Evolutionary conservation across 495 filamentous ascomycete genomes (phyloP).

Genomic region (Penicillium dipodomyicola): DNA sequence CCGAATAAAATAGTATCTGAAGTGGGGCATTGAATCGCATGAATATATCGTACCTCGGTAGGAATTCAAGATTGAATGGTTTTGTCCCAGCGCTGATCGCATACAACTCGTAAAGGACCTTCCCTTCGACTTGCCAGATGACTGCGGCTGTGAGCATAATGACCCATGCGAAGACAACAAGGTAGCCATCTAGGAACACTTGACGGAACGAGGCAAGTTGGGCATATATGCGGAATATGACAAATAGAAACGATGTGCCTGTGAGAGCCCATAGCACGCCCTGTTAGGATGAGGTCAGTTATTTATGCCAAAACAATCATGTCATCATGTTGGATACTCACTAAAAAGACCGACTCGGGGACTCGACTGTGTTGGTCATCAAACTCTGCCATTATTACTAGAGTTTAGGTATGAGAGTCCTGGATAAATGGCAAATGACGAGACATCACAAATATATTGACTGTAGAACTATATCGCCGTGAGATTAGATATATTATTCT

Average conservation of each 20-base stretch:
- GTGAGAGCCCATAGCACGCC: conserved; percentile 20
- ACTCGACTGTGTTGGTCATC: conserved; percentile 1
- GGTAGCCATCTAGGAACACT: conserved; percentile 23
- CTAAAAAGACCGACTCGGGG: not conserved
- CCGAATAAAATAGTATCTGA: conserved; percentile 23
- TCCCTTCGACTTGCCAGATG: conserved; percentile 21
- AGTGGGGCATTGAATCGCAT: conserved; percentile 17
- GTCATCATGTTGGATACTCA: not conserved
- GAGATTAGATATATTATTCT: not conserved
- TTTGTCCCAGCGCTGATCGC: conserved; percentile 9
- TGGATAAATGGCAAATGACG: not conserved
- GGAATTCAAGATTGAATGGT: conserved; percentile 5
- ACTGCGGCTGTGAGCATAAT: conserved; percentile 23
- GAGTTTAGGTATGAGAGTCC: not conserved
- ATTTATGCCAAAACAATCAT: not conserved
- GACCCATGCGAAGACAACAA: conserved; percentile 25
- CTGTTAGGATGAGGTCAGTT: not conserved
- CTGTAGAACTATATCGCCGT: not conserved
- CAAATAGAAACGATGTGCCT: conserved; percentile 19
- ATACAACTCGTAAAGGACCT: conserved; percentile 15
- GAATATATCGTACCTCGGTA: conserved; percentile 12
- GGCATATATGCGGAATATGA: conserved; percentile 22
- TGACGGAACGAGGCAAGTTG: conserved; percentile 22
- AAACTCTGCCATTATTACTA: conserved; percentile 1
- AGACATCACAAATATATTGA: not conserved